phyloP scores from a whole-genome alignment of 2,329 filamentous ascomycete species.

The Colletotrichum sp. region DNA sequence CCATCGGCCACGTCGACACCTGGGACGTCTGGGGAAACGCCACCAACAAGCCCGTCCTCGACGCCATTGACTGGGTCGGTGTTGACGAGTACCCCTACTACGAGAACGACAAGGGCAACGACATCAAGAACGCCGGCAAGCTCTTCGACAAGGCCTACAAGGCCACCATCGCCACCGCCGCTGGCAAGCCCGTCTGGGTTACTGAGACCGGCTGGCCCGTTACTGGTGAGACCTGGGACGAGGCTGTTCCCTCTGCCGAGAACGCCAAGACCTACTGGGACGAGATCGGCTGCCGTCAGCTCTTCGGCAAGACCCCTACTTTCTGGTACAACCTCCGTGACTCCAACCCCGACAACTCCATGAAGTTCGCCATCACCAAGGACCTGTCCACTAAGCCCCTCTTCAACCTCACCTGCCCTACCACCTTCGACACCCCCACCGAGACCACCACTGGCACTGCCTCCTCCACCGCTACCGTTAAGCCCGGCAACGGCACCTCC shows the following conservation, averaged over 20 bases:
- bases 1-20: conserved; percentile 71
- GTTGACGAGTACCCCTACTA: conserved; percentile 72
- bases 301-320: conserved; percentile 58
- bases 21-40: conserved; percentile 67
- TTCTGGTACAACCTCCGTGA: conserved; percentile 69
- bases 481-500: conserved; percentile 21
- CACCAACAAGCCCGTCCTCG: conserved; percentile 63
- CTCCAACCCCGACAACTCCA: conserved; percentile 62
- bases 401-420: conserved; percentile 60
- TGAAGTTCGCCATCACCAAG: conserved; percentile 62
- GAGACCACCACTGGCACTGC: conserved; percentile 25
- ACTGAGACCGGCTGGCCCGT: conserved; percentile 72
- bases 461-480: conserved; percentile 12
- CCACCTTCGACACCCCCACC: conserved; percentile 39
- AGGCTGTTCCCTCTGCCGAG: conserved; percentile 56
- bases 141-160: conserved; percentile 59
- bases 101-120: conserved; percentile 59
- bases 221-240: conserved; percentile 55
- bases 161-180: conserved; percentile 47
- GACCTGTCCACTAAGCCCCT: conserved; percentile 54
- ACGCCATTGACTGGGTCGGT: conserved; percentile 67
- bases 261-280: conserved; percentile 71
- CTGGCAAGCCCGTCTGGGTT: conserved; percentile 62
- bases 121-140: conserved; percentile 56
- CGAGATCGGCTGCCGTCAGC: conserved; percentile 61